These are phyloP conservation scores for Kalanchoe fedtschenkoi DNA, from an alignment of 164 flowering plant genomes.

Conservation along the genomic window DNA sequence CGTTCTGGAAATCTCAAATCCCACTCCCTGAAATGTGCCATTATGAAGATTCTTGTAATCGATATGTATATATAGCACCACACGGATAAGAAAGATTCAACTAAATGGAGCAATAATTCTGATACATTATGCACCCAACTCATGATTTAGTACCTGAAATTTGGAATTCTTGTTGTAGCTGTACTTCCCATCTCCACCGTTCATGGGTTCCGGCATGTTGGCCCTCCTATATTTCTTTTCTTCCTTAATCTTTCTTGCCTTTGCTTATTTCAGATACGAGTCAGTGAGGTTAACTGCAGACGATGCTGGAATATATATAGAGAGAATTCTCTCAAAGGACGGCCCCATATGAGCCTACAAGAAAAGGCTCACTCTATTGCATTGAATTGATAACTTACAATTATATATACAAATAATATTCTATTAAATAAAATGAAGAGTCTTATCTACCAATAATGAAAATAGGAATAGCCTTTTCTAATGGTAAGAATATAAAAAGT, in stretches of 20 bases:
- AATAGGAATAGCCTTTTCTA: no score
- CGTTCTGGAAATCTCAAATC: neutral
- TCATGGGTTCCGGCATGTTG: slow-evolving; percentile 6
- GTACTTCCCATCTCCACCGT: slow-evolving; percentile 5
- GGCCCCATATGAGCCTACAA: neutral
- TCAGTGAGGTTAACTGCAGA: neutral
- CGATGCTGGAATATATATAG: neutral
- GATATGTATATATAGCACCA: neutral
- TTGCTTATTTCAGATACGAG: neutral
- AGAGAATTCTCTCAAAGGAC: neutral
- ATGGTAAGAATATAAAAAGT: no score
- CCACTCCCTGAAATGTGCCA: neutral
- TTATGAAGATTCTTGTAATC: neutral
- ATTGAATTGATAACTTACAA: no score
- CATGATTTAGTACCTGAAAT: slow-evolving; percentile 3
- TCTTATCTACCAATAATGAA: neutral
- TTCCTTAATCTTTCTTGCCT: neutral
- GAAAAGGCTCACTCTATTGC: no score
- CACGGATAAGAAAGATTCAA: neutral
- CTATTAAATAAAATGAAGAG: no score
- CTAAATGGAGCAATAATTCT: neutral
- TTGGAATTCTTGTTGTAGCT: slow-evolving; percentile 7
- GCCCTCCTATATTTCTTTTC: neutral
- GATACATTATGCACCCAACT: neutral
- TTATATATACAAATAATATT: no score